These are phyloP conservation scores for Aethionema arabicum DNA, from an alignment of 345 rosid genomes.

Conservation along the genomic window DNA sequence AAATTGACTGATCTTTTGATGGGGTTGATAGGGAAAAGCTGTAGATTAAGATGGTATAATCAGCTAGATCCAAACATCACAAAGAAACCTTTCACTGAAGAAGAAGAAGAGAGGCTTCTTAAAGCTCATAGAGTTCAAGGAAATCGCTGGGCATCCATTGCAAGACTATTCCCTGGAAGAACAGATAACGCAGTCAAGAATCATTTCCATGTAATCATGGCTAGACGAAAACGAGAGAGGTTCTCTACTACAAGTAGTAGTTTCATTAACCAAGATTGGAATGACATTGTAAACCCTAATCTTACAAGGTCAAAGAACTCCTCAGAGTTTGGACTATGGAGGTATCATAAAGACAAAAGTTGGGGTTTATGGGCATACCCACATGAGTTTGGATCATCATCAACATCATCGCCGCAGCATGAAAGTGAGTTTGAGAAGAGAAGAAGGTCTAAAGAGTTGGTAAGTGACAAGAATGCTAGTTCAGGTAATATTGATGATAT, in stretches of 20 bases:
- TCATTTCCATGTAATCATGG: slow-evolving; percentile 71
- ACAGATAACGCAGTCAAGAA: slow-evolving; percentile 77
- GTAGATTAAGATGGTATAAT: slow-evolving; percentile 76
- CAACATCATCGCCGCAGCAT: slow-evolving; percentile 10
- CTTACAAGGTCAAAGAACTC: slow-evolving; percentile 30
- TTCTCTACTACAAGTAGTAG: slow-evolving; percentile 27
- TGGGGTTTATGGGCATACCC: slow-evolving; percentile 26
- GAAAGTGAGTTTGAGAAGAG: slow-evolving; percentile 18
- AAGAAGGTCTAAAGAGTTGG: slow-evolving; percentile 25
- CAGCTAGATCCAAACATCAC: slow-evolving; percentile 76
- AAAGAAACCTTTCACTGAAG: slow-evolving; percentile 57
- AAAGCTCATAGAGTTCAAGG: slow-evolving; percentile 61
- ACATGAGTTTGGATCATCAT: slow-evolving; percentile 34
- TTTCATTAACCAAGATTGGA: slow-evolving; percentile 27
- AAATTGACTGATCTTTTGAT: not conserved
- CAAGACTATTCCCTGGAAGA: slow-evolving; percentile 56
- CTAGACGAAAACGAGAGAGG: slow-evolving; percentile 53
- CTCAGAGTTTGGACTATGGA: slow-evolving; percentile 35
- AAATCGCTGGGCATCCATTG: slow-evolving; percentile 63
- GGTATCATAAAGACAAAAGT: slow-evolving; percentile 29
- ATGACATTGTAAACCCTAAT: slow-evolving; percentile 20
- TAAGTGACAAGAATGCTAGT: slow-evolving; percentile 19
- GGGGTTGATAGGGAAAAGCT: slow-evolving; percentile 54
- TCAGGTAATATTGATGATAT: slow-evolving; percentile 27
- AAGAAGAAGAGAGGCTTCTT: slow-evolving; percentile 61